These are phyloP conservation scores for Tetrahymena thermophila DNA, from an alignment of 73 alveolate species.

Conservation along the genomic window DNA sequence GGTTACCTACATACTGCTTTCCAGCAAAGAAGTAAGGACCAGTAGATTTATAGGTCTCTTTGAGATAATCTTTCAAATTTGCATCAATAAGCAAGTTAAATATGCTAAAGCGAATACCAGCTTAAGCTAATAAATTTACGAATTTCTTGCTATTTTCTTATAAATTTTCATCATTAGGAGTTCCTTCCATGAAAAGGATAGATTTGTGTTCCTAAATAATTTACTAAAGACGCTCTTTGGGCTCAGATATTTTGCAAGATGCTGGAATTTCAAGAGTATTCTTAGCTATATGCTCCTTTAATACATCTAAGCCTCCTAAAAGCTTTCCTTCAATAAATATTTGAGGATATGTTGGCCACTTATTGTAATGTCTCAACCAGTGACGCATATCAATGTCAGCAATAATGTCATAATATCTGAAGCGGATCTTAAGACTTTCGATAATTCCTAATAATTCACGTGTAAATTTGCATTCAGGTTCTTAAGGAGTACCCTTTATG, in stretches of 20 bases:
- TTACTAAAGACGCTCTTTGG: constrained; percentile 10
- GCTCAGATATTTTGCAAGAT: constrained; percentile 47
- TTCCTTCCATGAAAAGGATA: constrained; percentile 38
- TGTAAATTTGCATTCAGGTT: background rate
- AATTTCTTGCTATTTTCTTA: background rate
- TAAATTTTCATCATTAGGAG: background rate
- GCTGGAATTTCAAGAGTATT: constrained; percentile 44
- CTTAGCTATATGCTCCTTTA: constrained; percentile 37
- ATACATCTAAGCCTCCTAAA: constrained; percentile 60
- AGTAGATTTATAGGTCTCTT: background rate
- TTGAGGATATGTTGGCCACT: constrained; percentile 66
- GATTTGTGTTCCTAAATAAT: constrained; percentile 6
- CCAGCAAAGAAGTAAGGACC: background rate
- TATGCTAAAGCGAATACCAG: background rate
- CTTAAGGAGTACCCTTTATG: constrained; percentile 1
- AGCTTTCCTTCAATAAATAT: constrained; percentile 35
- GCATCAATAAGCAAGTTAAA: background rate
- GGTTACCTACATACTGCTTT: background rate
- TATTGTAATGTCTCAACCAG: background rate
- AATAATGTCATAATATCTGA: background rate
- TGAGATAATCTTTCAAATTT: background rate
- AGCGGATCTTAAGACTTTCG: background rate
- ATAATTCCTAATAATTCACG: background rate
- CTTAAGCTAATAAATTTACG: background rate
- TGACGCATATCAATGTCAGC: background rate